Base-by-base conservation (phyloP, 1,284 basidiomycete genomes). In the Austroboletus niveus region DNA sequence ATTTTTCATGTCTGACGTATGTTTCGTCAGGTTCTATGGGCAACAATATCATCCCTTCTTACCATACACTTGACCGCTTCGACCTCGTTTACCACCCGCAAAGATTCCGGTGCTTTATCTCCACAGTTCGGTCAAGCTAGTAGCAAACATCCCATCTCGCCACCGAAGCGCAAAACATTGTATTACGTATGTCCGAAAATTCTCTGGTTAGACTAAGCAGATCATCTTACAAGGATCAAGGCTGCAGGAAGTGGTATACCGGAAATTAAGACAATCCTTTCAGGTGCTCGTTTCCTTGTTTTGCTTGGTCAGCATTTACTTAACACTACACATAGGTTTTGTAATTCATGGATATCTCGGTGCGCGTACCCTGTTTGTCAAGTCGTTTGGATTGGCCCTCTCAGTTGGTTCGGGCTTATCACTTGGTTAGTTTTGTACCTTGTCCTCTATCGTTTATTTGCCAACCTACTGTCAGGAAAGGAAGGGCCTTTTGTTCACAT, bases 401-500 rank as follows among this genome's bases (percentile, higher is more conserved):
- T 91, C 92, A 5, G 94, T 97, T 20, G 94, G 90, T 4, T 94
- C 92, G 2, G 95, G 94, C 1, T 74, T 98, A 30, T 87, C 89
- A 4, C 77, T 98, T 14, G 94, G 92, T 78, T 46, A 48, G 72
- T 57, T 32, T 15, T 24, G 29, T 48, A n/a, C 17, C 5, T 47
- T 17, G 10, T 55, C 59, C 34, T 14, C 46, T 48, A 29, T 32
- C 6, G n/a, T 40, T 54, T 57, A n/a, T 39, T 31, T 30, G 42
- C 9, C 48, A n/a, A 51, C 29, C 45, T 43, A 6, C 7, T 32
- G 1, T 30, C 42, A 76, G 80, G 84, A 45, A 96, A 97, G 75
- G 96, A 98, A 73, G 96, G 96, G 0, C 96, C 95, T 0, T 91
- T 98, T 65, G 95, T 98, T 1, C 96, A 98, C 66, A 97, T 99